Base-by-base conservation (phyloP, 2,329 filamentous ascomycete genomes). In the Metarhizium anisopliae region DNA sequence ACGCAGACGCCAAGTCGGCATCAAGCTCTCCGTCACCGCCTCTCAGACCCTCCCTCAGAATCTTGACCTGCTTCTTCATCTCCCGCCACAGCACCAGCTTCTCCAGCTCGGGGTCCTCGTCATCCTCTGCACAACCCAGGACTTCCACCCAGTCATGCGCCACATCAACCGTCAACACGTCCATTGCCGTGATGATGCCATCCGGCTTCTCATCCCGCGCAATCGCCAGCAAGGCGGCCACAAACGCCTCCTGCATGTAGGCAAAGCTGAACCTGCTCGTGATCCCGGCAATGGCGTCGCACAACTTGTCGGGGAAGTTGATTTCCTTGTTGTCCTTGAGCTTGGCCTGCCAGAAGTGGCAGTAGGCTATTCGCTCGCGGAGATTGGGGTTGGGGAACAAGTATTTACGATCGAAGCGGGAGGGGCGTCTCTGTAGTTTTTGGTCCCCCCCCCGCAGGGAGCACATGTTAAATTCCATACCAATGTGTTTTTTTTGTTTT, bases 171-270 rank as follows among this genome's bases (percentile, higher is more conserved):
- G 62, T 68, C 53, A 61, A 54, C 5, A 60, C 60, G 30, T 53
- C 51, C 51, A 52, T 30, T 3, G 51, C 51, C 6, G 38, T 32
- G 20, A 42, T 20, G 8, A 43, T 30, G 5, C 40, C 51, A 5
- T 30, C 40, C 53, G 49, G 54, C 42, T 56, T 59, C 55, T 56
- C 55, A 18, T 45, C 58, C 51, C 70, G 70, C 0, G 82, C 84
- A 56, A 87, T 80, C 2, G 79, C 77, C 30, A 87, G 70, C 54
- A 87, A 64, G 2, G 80, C 77, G 1, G 83, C 82, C 0, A 87
- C 81, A 64, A 87, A 87, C 0, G 82, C 84, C 66, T 87, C 85
- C 64, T 88, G 84, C 67, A 87, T 78, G 63, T 87, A 87, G 0
- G 84, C 84, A 64, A 87, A 87, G 60, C 81, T 84, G 67, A 87